Percentiles rank a stretch among this genome's conserved stretches.
Conservation (phyloP, 305 asterid genomes). For the Fraxinus angustifolia region DNA sequence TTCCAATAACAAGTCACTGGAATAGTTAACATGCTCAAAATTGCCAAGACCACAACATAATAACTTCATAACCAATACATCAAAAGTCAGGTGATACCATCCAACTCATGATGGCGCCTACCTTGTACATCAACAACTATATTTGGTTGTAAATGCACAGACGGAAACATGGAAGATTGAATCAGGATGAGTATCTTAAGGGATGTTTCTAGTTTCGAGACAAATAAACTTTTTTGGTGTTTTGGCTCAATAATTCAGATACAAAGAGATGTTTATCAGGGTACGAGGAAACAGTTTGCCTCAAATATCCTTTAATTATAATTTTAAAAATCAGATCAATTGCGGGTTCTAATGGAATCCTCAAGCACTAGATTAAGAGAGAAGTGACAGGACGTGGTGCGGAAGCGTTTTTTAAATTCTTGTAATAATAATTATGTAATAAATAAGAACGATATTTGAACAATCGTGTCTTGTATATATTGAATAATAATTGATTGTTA, state of each 20-base stretch:
- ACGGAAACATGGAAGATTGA: not conserved
- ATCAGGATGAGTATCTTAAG: not conserved
- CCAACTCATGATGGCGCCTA: not conserved
- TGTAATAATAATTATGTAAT: too few relatives aligned
- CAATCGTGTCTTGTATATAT: too few relatives aligned
- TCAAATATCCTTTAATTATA: not conserved
- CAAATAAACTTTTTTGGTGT: not conserved
- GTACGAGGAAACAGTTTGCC: not conserved
- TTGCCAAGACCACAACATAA: too few relatives aligned
- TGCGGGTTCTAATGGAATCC: not conserved
- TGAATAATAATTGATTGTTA: too few relatives aligned
- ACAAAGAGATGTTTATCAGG: not conserved
- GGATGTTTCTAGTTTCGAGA: not conserved
- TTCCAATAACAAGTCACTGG: too few relatives aligned
- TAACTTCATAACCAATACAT: not conserved
- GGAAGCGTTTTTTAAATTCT: too few relatives aligned
- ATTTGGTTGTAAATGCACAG: not conserved
- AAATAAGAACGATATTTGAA: too few relatives aligned
- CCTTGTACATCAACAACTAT: not conserved
- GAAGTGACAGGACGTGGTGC: not conserved
- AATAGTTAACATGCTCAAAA: too few relatives aligned
- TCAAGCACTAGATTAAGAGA: not conserved
- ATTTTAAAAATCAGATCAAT: not conserved
- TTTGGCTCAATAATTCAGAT: not conserved
- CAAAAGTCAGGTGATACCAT: not conserved